Base-by-base conservation (phyloP, 2,329 filamentous ascomycete species). In the Colletotrichum godetiae region DNA sequence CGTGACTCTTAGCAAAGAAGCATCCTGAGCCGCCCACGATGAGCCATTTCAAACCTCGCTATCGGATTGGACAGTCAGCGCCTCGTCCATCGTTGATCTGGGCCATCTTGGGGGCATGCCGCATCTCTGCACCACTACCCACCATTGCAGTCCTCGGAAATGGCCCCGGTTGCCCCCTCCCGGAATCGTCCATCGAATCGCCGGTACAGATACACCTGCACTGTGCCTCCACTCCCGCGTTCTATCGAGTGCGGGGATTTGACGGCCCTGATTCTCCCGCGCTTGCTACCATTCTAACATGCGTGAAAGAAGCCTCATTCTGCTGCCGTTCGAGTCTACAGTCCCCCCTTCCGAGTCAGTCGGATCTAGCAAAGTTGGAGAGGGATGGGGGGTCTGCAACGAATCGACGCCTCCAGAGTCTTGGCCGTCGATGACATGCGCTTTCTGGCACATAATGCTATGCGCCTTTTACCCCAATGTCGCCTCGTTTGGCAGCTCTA, bases 191-290 rank as follows among this genome's bases (percentile, higher is more conserved):
- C 55, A 59, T 66, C 67, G 29, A 70, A 73, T 65, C 55, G 56
- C 64, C 35, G 22, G 22, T 52, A 24, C 37, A 42, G 37, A 42
- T 19, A 42, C 35, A 22, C 15, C 62, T 72, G 68, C 68, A 67
- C 57, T 72, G 68, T 68, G 68, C 72, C 72, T 74, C 72, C 62
- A 63, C 68, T 74, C 72, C 72, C 62, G 72, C 68, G 46, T 72
- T 57, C 62, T 72, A 31, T 61, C 61, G 61, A 73, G 57, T 74
- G 72, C 68, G 72, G 72, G 68, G 72, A 72, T 74, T 72, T 56
- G 72, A 64, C 72, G 72, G 68, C 68, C 68, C 72, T 74, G 72
- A 64, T 74, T 68, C 52, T 68, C 68, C 72, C 62, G 72, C 68
- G 42, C n/a, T 68, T 65, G 60, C 56, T 65, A 37, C 67, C 56